These are phyloP conservation scores for Pyrenophora graminea DNA, from an alignment of 2,329 filamentous ascomycete genomes.

Conservation along the genomic window DNA sequence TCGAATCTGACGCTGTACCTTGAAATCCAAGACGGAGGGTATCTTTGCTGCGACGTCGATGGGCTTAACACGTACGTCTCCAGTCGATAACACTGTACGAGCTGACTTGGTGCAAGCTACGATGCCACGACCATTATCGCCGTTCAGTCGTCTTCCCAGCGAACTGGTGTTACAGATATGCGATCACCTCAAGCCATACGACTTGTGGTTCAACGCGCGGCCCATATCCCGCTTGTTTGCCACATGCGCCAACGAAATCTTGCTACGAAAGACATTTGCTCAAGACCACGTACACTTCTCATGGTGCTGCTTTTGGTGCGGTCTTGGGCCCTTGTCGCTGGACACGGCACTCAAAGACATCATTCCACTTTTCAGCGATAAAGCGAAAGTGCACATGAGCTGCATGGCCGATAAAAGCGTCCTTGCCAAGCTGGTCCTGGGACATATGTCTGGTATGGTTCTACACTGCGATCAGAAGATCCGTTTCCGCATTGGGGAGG, in stretches of 20 bases:
- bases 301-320: constrained; percentile 16
- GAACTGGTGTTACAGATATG: constrained; percentile 11
- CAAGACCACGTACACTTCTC: constrained; percentile 1
- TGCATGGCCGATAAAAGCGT: constrained; percentile 1
- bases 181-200: constrained; percentile 1
- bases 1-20: too few species aligned
- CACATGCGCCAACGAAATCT: constrained; percentile 8
- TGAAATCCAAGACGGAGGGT: too few species aligned
- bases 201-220: constrained; percentile 6
- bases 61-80: not conserved
- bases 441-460: constrained; percentile 1
- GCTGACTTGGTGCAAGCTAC: not conserved
- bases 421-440: constrained; percentile 2
- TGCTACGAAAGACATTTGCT: constrained; percentile 7
- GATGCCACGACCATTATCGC: not conserved
- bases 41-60: not conserved
- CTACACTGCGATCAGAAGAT: constrained; percentile 7
- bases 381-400: not conserved
- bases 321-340: constrained; percentile 2
- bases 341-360: not conserved
- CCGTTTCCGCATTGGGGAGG: constrained; percentile 1
- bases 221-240: constrained; percentile 6
- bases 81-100: not conserved
- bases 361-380: constrained; percentile 1
- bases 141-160: constrained; percentile 4